These are phyloP conservation scores for Pseudoperonospora humuli DNA, from an alignment of 352 stramenopile species.

Conservation along the genomic window DNA sequence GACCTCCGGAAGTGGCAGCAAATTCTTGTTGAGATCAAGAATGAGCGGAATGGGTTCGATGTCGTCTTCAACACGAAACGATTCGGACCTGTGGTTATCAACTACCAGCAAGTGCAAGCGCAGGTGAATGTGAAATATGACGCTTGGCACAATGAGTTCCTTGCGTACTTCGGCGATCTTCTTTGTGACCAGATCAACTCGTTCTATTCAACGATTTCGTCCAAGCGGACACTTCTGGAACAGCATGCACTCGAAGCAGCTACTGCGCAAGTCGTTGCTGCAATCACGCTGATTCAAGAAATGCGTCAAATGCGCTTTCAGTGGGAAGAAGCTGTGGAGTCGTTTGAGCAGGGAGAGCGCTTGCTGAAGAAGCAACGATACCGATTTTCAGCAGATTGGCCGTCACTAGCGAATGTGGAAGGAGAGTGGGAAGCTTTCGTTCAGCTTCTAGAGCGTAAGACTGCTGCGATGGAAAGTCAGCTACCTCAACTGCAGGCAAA, in stretches of 20 bases:
- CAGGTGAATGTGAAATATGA: constrained; percentile 98
- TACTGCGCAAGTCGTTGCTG: constrained; percentile 94
- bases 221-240: constrained; percentile 88
- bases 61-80: constrained; percentile 79
- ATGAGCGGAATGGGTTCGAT: constrained; percentile 93
- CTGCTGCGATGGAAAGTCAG: constrained; percentile 93
- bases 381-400: constrained; percentile 93
- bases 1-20: constrained; percentile 96
- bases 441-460: constrained; percentile 85
- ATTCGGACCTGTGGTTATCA: constrained; percentile 87
- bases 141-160: constrained; percentile 98
- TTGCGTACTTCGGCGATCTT: constrained; percentile 92
- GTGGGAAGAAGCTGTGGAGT: constrained; percentile 78
- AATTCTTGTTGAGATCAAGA: constrained; percentile 94
- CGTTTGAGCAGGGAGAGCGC: constrained; percentile 91
- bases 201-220: constrained; percentile 82
- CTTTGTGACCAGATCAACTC: constrained; percentile 90
- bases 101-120: constrained; percentile 89
- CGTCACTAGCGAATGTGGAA: constrained; percentile 93
- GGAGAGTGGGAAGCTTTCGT: constrained; percentile 94
- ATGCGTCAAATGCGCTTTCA: constrained; percentile 63
- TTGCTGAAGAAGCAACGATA: constrained; percentile 95
- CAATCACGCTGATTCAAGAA: constrained; percentile 86
- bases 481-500: constrained; percentile 96
- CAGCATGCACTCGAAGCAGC: constrained; percentile 91